phyloP scores from a whole-genome alignment of 176 grass and related monocot species.

The Dactylis glomerata region DNA sequence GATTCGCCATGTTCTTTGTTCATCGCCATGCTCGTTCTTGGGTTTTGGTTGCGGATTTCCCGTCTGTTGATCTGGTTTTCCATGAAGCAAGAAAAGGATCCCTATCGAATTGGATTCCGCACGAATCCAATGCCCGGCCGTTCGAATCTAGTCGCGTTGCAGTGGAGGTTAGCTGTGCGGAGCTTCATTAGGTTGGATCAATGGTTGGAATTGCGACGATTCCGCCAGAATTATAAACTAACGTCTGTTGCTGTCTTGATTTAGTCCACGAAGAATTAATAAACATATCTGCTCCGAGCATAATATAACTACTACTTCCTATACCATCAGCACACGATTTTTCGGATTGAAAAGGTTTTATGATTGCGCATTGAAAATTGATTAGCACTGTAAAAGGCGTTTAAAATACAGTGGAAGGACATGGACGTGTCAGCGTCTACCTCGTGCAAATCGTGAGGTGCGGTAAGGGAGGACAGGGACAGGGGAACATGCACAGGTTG shows the following conservation, averaged over 20 bases:
- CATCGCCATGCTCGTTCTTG: background rate
- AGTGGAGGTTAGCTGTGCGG: background rate
- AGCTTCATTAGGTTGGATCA: background rate
- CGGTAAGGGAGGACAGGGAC: background rate
- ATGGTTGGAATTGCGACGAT: background rate
- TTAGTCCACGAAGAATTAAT: background rate
- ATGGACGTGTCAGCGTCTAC: background rate
- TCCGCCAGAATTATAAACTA: background rate
- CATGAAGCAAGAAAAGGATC: background rate
- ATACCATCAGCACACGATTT: background rate
- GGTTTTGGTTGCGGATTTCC: background rate
- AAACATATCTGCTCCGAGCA: background rate
- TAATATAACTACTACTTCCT: background rate
- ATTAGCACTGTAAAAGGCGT: background rate
- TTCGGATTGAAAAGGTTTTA: background rate
- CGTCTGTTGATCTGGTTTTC: background rate
- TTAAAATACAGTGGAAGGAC: background rate
- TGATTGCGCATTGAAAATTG: background rate
- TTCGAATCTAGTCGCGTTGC: background rate
- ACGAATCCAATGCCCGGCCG: background rate
- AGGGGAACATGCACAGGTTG: background rate
- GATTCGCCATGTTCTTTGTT: background rate
- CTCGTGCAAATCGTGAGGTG: background rate
- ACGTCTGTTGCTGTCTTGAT: background rate
- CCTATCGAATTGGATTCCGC: background rate